Evolutionary conservation across 129 eudicot genomes (phyloP).

Genomic region (Saussurea involucrata): DNA sequence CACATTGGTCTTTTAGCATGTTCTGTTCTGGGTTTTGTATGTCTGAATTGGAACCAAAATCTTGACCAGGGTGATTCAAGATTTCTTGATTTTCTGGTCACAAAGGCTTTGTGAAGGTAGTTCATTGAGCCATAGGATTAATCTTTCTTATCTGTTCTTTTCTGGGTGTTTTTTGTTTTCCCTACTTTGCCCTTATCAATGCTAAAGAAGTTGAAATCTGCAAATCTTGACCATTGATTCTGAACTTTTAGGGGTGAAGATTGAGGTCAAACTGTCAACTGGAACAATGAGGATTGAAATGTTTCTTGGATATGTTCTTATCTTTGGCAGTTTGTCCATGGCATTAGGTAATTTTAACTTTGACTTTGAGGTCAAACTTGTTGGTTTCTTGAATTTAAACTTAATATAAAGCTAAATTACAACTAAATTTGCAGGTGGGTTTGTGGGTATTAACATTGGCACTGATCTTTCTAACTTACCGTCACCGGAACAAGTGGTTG

Average conservation of each 20-base stretch:
- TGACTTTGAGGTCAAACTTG: constrained; percentile 14
- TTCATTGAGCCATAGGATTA: not conserved
- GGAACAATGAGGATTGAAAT: constrained; percentile 54
- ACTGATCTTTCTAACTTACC: constrained; percentile 68
- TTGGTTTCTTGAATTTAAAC: not conserved
- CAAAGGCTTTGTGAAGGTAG: not conserved
- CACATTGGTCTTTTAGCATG: not conserved
- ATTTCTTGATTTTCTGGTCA: not conserved
- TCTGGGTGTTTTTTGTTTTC: not conserved
- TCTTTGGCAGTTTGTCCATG: constrained; percentile 27
- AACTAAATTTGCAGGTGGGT: constrained; percentile 51
- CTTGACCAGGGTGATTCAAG: not conserved
- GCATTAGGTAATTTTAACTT: constrained; percentile 42
- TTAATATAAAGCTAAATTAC: not conserved
- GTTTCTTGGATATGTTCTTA: constrained; percentile 43
- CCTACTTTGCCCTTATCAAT: not conserved
- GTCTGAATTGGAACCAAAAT: not conserved
- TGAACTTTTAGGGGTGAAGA: constrained; percentile 6
- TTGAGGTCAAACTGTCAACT: constrained; percentile 1
- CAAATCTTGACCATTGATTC: constrained; percentile 14
- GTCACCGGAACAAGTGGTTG: constrained; percentile 56
- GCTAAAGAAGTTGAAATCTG: constrained; percentile 1
- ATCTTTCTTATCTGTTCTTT: not conserved
- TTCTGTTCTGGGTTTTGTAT: not conserved
- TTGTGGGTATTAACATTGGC: constrained; percentile 70